Evolutionary conservation across 805 yeast species (phyloP).

Genomic region (Ogataea dorogensis): DNA sequence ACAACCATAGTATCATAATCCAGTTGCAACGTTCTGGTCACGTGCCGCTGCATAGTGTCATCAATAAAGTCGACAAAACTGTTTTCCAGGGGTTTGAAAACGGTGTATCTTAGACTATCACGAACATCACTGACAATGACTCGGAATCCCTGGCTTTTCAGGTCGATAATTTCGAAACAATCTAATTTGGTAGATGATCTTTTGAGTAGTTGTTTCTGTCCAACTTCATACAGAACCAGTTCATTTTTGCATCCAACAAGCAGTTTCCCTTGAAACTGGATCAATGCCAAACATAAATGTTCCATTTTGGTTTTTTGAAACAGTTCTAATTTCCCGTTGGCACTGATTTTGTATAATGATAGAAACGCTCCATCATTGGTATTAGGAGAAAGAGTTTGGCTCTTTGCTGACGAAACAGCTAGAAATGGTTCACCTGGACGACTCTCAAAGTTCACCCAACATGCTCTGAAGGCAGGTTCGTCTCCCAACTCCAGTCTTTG

Average conservation of each 20-base stretch:
- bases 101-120: constrained; percentile 59
- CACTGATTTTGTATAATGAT: constrained; percentile 37
- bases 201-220: constrained; percentile 73
- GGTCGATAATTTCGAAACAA: constrained; percentile 49
- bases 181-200: constrained; percentile 52
- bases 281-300: constrained; percentile 46
- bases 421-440: constrained; percentile 34
- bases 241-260: constrained; percentile 55
- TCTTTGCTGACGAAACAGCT: constrained; percentile 43
- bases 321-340: constrained; percentile 41
- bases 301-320: constrained; percentile 63
- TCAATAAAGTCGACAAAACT: constrained; percentile 64
- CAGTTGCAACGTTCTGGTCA: constrained; percentile 56
- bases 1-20: constrained; percentile 77
- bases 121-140: constrained; percentile 71
- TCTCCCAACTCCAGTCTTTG: constrained; percentile 45
- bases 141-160: constrained; percentile 55
- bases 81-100: constrained; percentile 47
- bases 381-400: constrained; percentile 33
- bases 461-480: constrained; percentile 43
- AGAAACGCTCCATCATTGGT: constrained; percentile 30
- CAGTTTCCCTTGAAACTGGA: constrained; percentile 56
- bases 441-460: constrained; percentile 33
- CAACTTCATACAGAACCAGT: constrained; percentile 67
- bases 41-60: constrained; percentile 66